A percentile compares a stretch with the other conserved stretches of the same genome.
phyloP scores from a whole-genome alignment of 345 rosid genomes.

The Arabidopsis arenosa region DNA sequence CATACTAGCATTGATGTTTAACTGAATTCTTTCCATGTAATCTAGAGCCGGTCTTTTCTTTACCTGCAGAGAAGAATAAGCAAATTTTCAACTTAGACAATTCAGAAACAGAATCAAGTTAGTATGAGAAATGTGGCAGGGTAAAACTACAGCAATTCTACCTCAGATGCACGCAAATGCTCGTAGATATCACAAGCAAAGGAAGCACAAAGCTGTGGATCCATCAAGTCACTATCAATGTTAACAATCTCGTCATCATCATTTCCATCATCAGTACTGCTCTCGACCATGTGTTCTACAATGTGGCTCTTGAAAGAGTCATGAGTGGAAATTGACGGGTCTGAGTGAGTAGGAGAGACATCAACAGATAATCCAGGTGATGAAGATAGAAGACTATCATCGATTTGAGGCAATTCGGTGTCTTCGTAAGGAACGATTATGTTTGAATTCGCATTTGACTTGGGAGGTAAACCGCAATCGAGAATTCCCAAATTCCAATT shows the following conservation, averaged over 20 bases:
- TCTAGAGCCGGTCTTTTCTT: slow-evolving; percentile 50
- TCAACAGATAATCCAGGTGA: slow-evolving; percentile 48
- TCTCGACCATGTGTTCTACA: slow-evolving; percentile 65
- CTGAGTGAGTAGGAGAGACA: slow-evolving; percentile 64
- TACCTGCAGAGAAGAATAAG: slow-evolving; percentile 30
- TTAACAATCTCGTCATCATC: slow-evolving; percentile 36
- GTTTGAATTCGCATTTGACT: slow-evolving; percentile 42
- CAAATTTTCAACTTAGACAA: not conserved
- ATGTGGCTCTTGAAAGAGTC: slow-evolving; percentile 75
- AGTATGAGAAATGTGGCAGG: not conserved
- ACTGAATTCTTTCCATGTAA: slow-evolving; percentile 56
- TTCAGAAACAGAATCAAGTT: slow-evolving; percentile 29
- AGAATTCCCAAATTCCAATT: slow-evolving; percentile 30
- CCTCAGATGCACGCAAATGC: slow-evolving; percentile 52
- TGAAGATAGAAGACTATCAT: slow-evolving; percentile 23
- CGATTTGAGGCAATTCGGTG: not conserved
- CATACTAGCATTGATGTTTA: slow-evolving; percentile 50
- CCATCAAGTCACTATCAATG: slow-evolving; percentile 39
- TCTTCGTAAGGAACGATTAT: slow-evolving; percentile 40
- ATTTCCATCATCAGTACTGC: slow-evolving; percentile 46
- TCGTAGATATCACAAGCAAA: slow-evolving; percentile 51
- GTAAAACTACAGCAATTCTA: not conserved
- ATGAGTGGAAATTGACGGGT: slow-evolving; percentile 57
- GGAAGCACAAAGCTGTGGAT: slow-evolving; percentile 51
- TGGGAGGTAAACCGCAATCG: slow-evolving; percentile 26